A percentile compares a stretch with the other conserved stretches of the same genome.
phyloP scores from a whole-genome alignment of 805 yeast genomes.

The Pachysolen tannophilus region DNA sequence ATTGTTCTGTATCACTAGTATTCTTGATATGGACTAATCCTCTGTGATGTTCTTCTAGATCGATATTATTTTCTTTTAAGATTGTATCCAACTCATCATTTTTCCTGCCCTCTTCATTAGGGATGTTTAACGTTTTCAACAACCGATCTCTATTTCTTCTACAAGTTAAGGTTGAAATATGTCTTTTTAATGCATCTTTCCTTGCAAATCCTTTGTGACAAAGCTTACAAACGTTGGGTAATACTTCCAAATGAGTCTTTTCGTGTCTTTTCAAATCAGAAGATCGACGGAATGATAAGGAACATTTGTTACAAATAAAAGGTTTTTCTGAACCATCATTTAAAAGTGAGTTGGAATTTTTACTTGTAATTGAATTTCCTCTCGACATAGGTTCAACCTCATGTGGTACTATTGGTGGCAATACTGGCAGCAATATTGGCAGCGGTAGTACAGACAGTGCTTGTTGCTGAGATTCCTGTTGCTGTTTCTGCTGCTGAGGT shows the following conservation, averaged over 20 bases:
- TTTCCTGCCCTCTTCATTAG: no score
- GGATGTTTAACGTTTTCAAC: no score
- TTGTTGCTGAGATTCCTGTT: not conserved
- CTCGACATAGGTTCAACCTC: not conserved
- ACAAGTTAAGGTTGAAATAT: slow-evolving; percentile 67
- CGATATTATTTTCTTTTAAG: no score
- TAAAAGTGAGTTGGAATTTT: no score
- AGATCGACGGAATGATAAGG: slow-evolving; percentile 56
- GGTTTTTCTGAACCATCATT: slow-evolving; percentile 23
- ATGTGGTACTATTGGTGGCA: slow-evolving; percentile 1
- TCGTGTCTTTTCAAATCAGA: slow-evolving; percentile 70
- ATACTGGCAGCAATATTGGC: no score
- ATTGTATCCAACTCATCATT: no score
- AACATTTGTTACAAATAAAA: slow-evolving; percentile 53
- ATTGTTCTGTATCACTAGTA: no score
- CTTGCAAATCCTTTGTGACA: slow-evolving; percentile 84
- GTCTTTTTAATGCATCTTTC: slow-evolving; percentile 75
- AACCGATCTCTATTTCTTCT: slow-evolving; percentile 58
- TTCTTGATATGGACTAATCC: no score
- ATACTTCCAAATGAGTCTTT: slow-evolving; percentile 61
- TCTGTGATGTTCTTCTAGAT: no score
- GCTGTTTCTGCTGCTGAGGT: no score
- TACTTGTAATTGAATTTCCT: no score
- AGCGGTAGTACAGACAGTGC: slow-evolving; percentile 13
- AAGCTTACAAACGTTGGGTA: slow-evolving; percentile 66